A percentile compares a stretch with the other conserved stretches of the same genome.
Evolutionary conservation across 148 eudicot genomes (phyloP).

Genomic region (Fagopyrum tataricum): DNA sequence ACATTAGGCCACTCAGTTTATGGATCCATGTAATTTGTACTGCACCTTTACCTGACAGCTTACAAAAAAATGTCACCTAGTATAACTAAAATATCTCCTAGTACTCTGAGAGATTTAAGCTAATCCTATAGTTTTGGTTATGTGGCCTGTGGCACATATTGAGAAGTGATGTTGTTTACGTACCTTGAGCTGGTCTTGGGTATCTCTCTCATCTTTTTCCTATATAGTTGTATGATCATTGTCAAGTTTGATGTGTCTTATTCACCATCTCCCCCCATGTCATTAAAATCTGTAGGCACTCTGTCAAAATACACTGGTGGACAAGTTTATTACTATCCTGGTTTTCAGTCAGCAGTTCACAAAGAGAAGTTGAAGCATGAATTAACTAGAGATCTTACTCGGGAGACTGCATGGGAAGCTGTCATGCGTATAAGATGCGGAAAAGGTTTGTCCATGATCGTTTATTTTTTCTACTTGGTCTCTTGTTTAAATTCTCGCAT

Average conservation of each 20-base stretch:
- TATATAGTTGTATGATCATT: not conserved
- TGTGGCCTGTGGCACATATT: not conserved
- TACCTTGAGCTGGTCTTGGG: not conserved
- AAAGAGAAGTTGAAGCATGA: constrained; percentile 84
- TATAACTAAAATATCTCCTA: no score
- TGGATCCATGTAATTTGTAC: no score
- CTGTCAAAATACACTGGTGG: constrained; percentile 96
- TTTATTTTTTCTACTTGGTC: not conserved
- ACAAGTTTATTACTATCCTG: constrained; percentile 81
- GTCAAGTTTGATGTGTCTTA: constrained; percentile 4
- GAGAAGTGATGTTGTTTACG: not conserved
- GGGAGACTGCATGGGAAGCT: constrained; percentile 99
- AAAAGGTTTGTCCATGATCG: constrained; percentile 47
- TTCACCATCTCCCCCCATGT: not conserved
- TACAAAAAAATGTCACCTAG: no score
- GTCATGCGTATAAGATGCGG: constrained; percentile 98
- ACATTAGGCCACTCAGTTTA: no score
- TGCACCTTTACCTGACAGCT: no score
- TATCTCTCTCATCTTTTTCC: not conserved
- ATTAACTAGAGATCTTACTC: constrained; percentile 83
- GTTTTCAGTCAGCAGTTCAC: constrained; percentile 59
- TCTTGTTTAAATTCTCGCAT: constrained; percentile 15
- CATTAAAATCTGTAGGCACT: constrained; percentile 47
- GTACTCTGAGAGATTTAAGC: no score
- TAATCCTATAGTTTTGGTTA: no score